Base-by-base conservation (phyloP, 2,329 filamentous ascomycete species). In the Aspergillus neoniger region DNA sequence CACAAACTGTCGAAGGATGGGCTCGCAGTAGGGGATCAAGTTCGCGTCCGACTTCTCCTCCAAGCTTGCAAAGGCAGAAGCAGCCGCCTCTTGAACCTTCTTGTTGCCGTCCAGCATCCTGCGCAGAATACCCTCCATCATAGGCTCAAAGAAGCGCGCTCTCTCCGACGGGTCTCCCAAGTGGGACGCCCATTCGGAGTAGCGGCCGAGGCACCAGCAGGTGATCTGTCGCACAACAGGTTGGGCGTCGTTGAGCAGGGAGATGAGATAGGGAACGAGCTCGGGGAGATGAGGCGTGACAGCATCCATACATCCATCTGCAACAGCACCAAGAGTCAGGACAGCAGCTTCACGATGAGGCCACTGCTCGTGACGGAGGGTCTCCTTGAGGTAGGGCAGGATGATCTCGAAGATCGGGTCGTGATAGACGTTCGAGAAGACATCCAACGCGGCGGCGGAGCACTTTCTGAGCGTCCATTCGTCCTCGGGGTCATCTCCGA, bases 61-160 rank as follows among this genome's bases (percentile, higher is more conserved):
- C 8, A 99, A 84, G 70, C 94, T 96, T 4, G 95, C 94, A 78
- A 99, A 98, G 8, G 94, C 94, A 3, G 94, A 98, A 1, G 94
- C 94, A 25, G 91, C 95, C 15, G 95, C 94, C 77, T 98, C 94
- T 74, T 99, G 95, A 0, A 99, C 95, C 75, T 94, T 92, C 82
- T 99, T 99, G 83, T 98, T 98, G 74, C 86, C 88, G 77, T 99
- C 95, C 50, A 99, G 83, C 95, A 99, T 99, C 72, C 93, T 91
- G 62, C 88, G 88, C 59, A 99, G 81, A 52, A 99, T 93, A 5
- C 94, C 95, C 65, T 96, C 94, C 92, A 99, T 96, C 85, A 98
- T 91, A 0, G 94, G 94, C 70, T 95, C 90, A 70, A 99, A 99
- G 76, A 87, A 97, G 59, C 87, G 85, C 55, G 88, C 85, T 71